phyloP scores from a whole-genome alignment of 2,329 filamentous ascomycete genomes.

The Tolypocladium sp. region DNA sequence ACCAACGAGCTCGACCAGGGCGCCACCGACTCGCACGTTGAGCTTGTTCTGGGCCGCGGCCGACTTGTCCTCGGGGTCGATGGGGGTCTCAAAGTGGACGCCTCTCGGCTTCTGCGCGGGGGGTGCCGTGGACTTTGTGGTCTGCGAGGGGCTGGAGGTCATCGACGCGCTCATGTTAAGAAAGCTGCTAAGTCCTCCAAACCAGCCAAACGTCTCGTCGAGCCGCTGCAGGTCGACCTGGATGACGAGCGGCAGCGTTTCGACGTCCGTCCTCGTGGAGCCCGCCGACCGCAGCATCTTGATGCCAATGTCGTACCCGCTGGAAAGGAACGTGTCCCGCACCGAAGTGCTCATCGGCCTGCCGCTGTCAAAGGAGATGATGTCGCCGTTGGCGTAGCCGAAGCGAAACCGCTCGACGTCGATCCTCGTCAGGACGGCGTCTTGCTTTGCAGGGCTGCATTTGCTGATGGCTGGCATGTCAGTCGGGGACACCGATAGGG shows the following conservation, averaged over 20 bases:
- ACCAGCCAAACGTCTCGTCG: conserved; percentile 80
- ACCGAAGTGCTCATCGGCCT: conserved; percentile 51
- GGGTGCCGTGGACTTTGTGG: conserved; percentile 23
- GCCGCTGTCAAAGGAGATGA: conserved; percentile 52
- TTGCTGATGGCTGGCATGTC: conserved; percentile 7
- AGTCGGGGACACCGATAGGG: conserved; percentile 14
- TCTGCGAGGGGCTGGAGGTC: conserved; percentile 56
- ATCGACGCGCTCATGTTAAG: conserved; percentile 82
- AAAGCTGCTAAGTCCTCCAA: conserved; percentile 86
- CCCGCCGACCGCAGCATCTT: conserved; percentile 37
- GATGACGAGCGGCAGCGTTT: conserved; percentile 68
- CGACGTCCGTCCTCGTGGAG: conserved; percentile 49
- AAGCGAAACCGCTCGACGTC: conserved; percentile 50
- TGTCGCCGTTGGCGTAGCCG: conserved; percentile 53
- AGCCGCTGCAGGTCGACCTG: conserved; percentile 70
- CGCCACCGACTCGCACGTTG: conserved; percentile 67
- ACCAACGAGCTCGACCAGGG: conserved; percentile 68
- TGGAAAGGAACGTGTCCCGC: conserved; percentile 46
- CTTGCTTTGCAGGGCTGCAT: conserved; percentile 14
- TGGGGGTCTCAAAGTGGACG: conserved; percentile 48
- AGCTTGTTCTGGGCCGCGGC: conserved; percentile 52
- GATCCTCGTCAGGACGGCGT: conserved; percentile 24
- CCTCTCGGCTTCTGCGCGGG: conserved; percentile 40
- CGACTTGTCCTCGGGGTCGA: conserved; percentile 37
- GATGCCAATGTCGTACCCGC: conserved; percentile 48